Evolutionary conservation across 768 basidiomycete species (phyloP).

Genomic region (Suillus spraguei): DNA sequence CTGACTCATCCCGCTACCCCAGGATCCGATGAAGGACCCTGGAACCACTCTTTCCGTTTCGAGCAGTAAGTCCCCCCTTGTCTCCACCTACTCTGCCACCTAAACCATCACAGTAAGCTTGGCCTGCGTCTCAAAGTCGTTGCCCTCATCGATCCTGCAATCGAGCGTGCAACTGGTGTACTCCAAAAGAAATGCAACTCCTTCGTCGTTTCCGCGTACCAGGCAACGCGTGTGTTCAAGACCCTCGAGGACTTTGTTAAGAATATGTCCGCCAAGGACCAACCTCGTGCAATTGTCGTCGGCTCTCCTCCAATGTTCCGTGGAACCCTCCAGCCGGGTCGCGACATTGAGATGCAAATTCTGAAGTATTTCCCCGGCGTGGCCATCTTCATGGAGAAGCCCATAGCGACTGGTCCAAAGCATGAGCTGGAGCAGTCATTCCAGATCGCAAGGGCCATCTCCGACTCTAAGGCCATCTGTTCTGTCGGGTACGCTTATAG

Average conservation of each 20-base stretch:
- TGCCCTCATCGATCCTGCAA: slow-evolving; percentile 89
- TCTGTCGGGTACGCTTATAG: slow-evolving; percentile 75
- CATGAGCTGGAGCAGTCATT: slow-evolving; percentile 70
- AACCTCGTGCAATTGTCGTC: slow-evolving; percentile 82
- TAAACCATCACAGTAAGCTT: slow-evolving; percentile 66
- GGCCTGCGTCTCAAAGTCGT: slow-evolving; percentile 95
- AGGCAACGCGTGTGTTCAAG: slow-evolving; percentile 82
- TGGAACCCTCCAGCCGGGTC: slow-evolving; percentile 71
- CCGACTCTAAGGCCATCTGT: slow-evolving; percentile 72
- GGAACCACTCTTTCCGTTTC: slow-evolving; percentile 92
- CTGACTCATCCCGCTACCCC: slow-evolving; percentile 14
- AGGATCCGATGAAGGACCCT: slow-evolving; percentile 89
- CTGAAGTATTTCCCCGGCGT: slow-evolving; percentile 86
- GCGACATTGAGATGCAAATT: slow-evolving; percentile 88
- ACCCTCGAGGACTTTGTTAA: slow-evolving; percentile 85
- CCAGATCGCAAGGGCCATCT: slow-evolving; percentile 70
- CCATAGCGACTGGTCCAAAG: slow-evolving; percentile 79
- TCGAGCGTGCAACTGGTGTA: slow-evolving; percentile 76
- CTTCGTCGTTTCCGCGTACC: slow-evolving; percentile 93
- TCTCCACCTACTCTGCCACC: slow-evolving; percentile 8
- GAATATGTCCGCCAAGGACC: slow-evolving; percentile 61
- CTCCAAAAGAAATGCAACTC: slow-evolving; percentile 91
- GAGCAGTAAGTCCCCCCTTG: slow-evolving; percentile 63
- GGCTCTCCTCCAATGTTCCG: slow-evolving; percentile 95
- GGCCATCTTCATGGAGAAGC: slow-evolving; percentile 92